Evolutionary conservation across 495 filamentous ascomycete species (phyloP).

Genomic region (Annulohypoxylon nitens): DNA sequence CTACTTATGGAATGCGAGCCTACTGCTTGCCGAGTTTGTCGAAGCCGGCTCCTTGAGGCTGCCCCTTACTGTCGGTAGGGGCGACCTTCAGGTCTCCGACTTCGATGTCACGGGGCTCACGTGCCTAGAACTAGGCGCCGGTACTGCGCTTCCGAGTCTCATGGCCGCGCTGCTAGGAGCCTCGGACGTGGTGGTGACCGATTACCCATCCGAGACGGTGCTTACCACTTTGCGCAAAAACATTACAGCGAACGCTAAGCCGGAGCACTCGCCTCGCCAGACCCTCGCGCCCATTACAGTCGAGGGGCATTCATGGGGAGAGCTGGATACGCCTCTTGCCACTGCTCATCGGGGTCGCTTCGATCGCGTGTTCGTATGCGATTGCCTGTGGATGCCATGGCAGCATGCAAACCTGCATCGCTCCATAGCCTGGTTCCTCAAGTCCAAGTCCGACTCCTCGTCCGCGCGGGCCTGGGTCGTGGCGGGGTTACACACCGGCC

Average conservation of each 20-base stretch:
- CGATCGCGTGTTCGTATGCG: constrained; percentile 80
- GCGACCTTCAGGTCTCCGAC: constrained; percentile 10
- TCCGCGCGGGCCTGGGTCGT: constrained; percentile 73
- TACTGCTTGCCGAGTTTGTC: constrained; percentile 78
- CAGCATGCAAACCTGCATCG: constrained; percentile 78
- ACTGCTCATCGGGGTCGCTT: constrained; percentile 63
- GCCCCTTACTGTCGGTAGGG: constrained; percentile 18
- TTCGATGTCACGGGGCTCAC: constrained; percentile 56
- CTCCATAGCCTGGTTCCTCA: constrained; percentile 80
- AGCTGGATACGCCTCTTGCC: constrained; percentile 68
- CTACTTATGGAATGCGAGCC: constrained; percentile 86
- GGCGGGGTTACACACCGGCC: constrained; percentile 87
- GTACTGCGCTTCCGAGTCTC: constrained; percentile 80
- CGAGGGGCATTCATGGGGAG: constrained; percentile 81
- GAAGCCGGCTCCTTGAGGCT: constrained; percentile 60
- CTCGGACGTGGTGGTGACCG: constrained; percentile 72
- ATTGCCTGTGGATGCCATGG: constrained; percentile 87
- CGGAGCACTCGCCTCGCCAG: constrained; percentile 41
- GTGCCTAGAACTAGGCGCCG: constrained; percentile 69
- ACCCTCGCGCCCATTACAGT: constrained; percentile 56
- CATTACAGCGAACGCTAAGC: constrained; percentile 54
- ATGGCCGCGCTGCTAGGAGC: constrained; percentile 75
- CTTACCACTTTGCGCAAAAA: constrained; percentile 73
- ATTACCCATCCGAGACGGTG: constrained; percentile 79
- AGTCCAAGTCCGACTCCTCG: constrained; percentile 19